Evolutionary conservation across 768 basidiomycete genomes (phyloP).

Genomic region (Termitomyces sp.): DNA sequence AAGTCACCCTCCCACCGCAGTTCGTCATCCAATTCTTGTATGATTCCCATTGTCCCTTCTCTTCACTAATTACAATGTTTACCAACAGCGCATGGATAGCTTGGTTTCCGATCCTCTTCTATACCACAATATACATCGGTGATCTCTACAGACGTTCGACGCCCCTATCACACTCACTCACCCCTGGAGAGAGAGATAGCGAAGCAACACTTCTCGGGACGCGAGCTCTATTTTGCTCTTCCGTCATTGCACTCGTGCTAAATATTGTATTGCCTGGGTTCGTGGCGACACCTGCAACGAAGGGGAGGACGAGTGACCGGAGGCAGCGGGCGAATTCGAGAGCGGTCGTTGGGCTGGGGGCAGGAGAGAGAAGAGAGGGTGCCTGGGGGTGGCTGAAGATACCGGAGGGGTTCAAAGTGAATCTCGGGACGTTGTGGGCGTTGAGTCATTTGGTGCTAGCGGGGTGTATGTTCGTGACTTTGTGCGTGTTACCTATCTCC

Average conservation of each 20-base stretch:
- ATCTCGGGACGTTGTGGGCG: conserved; percentile 75
- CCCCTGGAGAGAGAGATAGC: conserved; percentile 36
- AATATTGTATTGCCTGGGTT: conserved; percentile 73
- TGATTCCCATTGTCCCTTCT: conserved; percentile 18
- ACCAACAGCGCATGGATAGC: conserved; percentile 66
- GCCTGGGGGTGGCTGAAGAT: conserved; percentile 18
- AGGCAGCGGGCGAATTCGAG: neutral
- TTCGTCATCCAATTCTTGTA: conserved; percentile 81
- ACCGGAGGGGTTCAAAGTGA: conserved; percentile 45
- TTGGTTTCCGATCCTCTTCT: conserved; percentile 93
- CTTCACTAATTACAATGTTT: neutral
- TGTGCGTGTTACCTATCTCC: conserved; percentile 45
- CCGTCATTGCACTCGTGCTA: conserved; percentile 59
- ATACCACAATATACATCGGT: conserved; percentile 81
- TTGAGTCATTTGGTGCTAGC: conserved; percentile 71
- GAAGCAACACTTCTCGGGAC: conserved; percentile 82
- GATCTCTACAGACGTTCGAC: conserved; percentile 69
- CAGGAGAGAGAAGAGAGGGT: neutral
- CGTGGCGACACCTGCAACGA: conserved; percentile 24
- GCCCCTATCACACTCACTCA: conserved; percentile 16
- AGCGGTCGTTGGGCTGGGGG: neutral
- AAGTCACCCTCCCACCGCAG: conserved; percentile 28
- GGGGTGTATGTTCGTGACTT: conserved; percentile 72
- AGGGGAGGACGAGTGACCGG: neutral
- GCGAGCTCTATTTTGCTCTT: conserved; percentile 74